Evolutionary conservation across 2,329 filamentous ascomycete species (phyloP).

Genomic region (Paracoccidioides lutzii): DNA sequence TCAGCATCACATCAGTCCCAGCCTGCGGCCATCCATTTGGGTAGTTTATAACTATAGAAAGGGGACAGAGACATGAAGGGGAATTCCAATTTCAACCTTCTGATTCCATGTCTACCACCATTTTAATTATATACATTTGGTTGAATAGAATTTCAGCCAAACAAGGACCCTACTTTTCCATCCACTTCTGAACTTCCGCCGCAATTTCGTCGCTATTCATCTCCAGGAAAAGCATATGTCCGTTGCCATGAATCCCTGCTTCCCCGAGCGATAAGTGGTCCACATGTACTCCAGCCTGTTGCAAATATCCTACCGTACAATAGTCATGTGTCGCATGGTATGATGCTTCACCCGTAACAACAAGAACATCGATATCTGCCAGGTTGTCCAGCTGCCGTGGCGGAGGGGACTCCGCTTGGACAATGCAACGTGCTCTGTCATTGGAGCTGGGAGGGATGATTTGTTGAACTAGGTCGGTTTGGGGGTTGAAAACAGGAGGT

Average conservation of each 20-base stretch:
- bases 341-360: constrained; percentile 42
- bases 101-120: too few relatives aligned
- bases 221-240: constrained; percentile 34
- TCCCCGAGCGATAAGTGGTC: constrained; percentile 36
- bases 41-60: too few relatives aligned
- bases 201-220: constrained; percentile 14
- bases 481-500: constrained; percentile 29
- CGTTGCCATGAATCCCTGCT: constrained; percentile 39
- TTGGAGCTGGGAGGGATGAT: constrained; percentile 11
- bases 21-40: too few relatives aligned
- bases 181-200: constrained; percentile 6
- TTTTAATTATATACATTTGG: background rate
- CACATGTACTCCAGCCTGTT: constrained; percentile 38
- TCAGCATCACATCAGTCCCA: constrained; percentile 1
- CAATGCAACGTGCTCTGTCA: constrained; percentile 18
- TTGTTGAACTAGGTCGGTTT: constrained; percentile 20
- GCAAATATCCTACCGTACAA: constrained; percentile 40
- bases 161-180: constrained; percentile 1
- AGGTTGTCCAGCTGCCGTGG: constrained; percentile 39
- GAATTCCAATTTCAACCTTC: too few relatives aligned
- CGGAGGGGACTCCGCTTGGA: constrained; percentile 24
- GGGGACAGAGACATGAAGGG: too few relatives aligned
- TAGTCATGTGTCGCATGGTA: constrained; percentile 45
- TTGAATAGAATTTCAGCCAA: background rate
- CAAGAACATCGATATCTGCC: constrained; percentile 33